phyloP scores from a whole-genome alignment of 495 filamentous ascomycete genomes.

The Neurospora hispaniola region DNA sequence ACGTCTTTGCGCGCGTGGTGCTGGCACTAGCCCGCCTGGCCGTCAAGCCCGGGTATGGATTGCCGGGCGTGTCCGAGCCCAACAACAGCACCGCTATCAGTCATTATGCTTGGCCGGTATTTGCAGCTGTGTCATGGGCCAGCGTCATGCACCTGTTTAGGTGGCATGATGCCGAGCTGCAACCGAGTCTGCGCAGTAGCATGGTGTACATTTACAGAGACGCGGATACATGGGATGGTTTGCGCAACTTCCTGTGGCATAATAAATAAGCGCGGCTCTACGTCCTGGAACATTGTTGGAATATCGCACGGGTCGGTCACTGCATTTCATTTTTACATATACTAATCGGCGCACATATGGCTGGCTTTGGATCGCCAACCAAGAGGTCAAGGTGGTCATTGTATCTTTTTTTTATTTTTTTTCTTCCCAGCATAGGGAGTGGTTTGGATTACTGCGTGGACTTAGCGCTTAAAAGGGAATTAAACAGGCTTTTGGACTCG shows the following conservation, averaged over 20 bases:
- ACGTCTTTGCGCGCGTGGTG: constrained; percentile 87
- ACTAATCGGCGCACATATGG: background rate
- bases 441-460: background rate
- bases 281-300: background rate
- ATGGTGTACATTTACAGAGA: constrained; percentile 95
- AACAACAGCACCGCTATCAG: constrained; percentile 36
- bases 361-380: background rate
- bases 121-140: constrained; percentile 83
- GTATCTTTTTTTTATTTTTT: too few species aligned
- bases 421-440: background rate
- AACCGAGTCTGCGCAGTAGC: constrained; percentile 82
- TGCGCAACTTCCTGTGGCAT: constrained; percentile 69
- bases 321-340: background rate
- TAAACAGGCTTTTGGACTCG: background rate
- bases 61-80: constrained; percentile 33
- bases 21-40: constrained; percentile 75
- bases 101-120: constrained; percentile 76
- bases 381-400: too few species aligned
- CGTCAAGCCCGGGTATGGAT: constrained; percentile 49
- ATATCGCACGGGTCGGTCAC: background rate
- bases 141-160: constrained; percentile 92
- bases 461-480: background rate
- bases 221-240: constrained; percentile 72
- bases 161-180: constrained; percentile 81
- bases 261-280: constrained; percentile 52